Conservation (phyloP, 176 grass and related monocot genomes). For the Juncus inflexus region DNA sequence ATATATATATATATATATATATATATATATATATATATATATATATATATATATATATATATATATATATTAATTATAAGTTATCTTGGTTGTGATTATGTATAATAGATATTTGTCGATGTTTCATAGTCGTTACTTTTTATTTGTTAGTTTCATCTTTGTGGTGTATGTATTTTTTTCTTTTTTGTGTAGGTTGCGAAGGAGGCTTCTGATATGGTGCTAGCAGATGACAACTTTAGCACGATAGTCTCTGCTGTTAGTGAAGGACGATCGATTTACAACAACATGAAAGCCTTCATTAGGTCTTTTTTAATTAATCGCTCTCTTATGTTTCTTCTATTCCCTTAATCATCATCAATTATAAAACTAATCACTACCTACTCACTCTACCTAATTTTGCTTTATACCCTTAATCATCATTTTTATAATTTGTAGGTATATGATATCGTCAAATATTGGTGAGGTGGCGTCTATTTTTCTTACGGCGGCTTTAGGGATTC, state of each 20-base stretch:
- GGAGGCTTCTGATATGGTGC: slow-evolving; percentile 44
- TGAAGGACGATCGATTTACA: slow-evolving; percentile 15
- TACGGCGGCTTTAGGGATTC: slow-evolving; percentile 37
- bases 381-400: not conserved
- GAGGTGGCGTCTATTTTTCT: slow-evolving; percentile 38
- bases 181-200: slow-evolving; percentile 32
- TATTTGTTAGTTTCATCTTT: too few species aligned
- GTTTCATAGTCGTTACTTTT: too few species aligned
- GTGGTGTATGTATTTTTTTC: not conserved
- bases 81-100: too few species aligned
- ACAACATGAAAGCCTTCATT: slow-evolving; percentile 44
- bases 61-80: too few species aligned
- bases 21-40: too few species aligned
- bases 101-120: too few species aligned
- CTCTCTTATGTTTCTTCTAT: not conserved
- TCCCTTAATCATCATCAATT: not conserved
- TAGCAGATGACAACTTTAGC: slow-evolving; percentile 37
- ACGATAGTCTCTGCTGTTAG: slow-evolving; percentile 38
- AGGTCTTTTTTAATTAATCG: slow-evolving; percentile 23
- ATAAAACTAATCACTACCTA: not conserved
- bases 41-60: too few species aligned
- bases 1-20: too few species aligned
- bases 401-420: not conserved
- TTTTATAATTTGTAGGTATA: slow-evolving; percentile 28
- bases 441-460: slow-evolving; percentile 33